Conservation (phyloP, 2,329 filamentous ascomycete genomes). For the Fusarium sp. region DNA sequence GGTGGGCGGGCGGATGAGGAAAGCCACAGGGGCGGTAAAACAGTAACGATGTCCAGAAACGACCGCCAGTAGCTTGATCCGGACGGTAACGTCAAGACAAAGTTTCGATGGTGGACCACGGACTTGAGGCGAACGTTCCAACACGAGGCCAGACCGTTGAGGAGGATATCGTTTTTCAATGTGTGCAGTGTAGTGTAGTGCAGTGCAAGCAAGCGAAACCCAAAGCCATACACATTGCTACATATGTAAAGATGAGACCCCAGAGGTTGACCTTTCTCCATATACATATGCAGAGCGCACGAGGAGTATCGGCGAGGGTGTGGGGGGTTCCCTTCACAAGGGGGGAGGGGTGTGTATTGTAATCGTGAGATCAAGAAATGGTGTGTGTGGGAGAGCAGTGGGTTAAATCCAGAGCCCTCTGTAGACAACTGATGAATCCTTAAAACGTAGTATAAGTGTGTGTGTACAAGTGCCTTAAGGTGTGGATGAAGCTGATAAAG, state of each 20-base stretch:
- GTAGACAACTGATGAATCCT: conserved; percentile 39
- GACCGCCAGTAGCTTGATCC: conserved; percentile 39
- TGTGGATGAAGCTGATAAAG: conserved; percentile 42
- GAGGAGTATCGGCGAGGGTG: conserved; percentile 45
- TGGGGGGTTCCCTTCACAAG: conserved; percentile 26
- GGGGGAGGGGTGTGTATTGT: conserved; percentile 26
- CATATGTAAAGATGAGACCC: conserved; percentile 44
- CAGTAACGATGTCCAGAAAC: conserved; percentile 30
- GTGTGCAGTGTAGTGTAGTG: conserved; percentile 25
- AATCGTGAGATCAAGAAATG: conserved; percentile 33
- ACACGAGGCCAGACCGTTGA: conserved; percentile 43
- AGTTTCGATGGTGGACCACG: conserved; percentile 36
- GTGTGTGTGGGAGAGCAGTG: conserved; percentile 41
- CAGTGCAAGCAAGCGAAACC: conserved; percentile 36
- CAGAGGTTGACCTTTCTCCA: conserved; percentile 39
- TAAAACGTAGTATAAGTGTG: conserved; percentile 28
- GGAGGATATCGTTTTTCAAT: conserved; percentile 37
- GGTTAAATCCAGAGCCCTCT: conserved; percentile 27
- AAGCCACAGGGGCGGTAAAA: conserved; percentile 30
- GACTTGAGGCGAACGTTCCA: conserved; percentile 39
- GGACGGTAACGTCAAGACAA: conserved; percentile 30
- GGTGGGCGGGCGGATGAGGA: conserved; percentile 33
- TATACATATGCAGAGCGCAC: conserved; percentile 43
- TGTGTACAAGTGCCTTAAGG: conserved; percentile 27
- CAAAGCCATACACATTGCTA: conserved; percentile 41